These are phyloP conservation scores for Entophlyctis luteolus DNA, from an alignment of 192 early-diverging fungal genomes.

Conservation along the genomic window DNA sequence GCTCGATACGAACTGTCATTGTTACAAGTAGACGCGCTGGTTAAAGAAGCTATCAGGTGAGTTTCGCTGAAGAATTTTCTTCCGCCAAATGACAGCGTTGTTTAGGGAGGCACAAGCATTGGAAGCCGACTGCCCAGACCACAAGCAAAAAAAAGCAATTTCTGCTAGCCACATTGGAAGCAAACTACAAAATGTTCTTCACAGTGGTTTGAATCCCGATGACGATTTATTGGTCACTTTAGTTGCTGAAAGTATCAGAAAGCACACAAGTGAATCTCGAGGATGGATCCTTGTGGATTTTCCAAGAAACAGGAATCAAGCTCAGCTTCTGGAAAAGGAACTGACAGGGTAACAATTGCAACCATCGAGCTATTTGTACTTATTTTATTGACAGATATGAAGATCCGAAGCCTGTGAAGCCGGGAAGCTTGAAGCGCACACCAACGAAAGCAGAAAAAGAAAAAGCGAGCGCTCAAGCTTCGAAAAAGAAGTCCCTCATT, in stretches of 20 bases:
- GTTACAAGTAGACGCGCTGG: constrained; percentile 42
- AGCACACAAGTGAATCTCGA: not conserved
- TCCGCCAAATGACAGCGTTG: constrained; percentile 3
- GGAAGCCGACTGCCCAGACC: not conserved
- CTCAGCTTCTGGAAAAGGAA: constrained; percentile 55
- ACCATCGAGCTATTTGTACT: not conserved
- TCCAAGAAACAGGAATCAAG: constrained; percentile 49
- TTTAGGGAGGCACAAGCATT: not conserved
- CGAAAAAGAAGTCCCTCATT: constrained; percentile 39
- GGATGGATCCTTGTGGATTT: constrained; percentile 57
- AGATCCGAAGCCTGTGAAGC: constrained; percentile 59
- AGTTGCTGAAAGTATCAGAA: constrained; percentile 49
- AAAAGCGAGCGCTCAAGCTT: constrained; percentile 3
- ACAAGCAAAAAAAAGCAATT: constrained; percentile 28
- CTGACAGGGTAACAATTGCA: constrained; percentile 46
- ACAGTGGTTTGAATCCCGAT: constrained; percentile 44
- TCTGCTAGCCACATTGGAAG: constrained; percentile 33
- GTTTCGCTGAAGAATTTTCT: not conserved
- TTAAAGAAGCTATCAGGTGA: constrained; percentile 49
- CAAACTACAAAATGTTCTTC: constrained; percentile 46
- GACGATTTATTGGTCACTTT: constrained; percentile 48
- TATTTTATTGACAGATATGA: constrained; percentile 44
- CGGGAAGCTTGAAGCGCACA: constrained; percentile 49
- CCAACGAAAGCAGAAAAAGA: constrained; percentile 33
- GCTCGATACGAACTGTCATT: constrained; percentile 34